phyloP scores from a whole-genome alignment of 2,329 filamentous ascomycete genomes.

The Venturia asperata region DNA sequence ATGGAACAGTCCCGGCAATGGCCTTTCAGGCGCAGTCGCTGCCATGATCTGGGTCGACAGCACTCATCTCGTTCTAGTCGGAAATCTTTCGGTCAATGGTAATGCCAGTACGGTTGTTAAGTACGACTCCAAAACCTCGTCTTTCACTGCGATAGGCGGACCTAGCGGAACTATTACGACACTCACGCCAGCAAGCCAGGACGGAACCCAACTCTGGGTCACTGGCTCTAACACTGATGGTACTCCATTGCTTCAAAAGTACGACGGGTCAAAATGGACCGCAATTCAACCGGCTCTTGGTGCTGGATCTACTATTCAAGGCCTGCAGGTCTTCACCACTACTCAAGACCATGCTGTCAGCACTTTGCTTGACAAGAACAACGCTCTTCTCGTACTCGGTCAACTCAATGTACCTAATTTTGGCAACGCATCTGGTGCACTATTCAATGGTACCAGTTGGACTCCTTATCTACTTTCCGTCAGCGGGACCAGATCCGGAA shows the following conservation, averaged over 20 bases:
- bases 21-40: conserved; percentile 62
- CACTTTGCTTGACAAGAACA: conserved; percentile 56
- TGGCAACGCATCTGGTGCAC: conserved; percentile 74
- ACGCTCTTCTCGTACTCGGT: conserved; percentile 78
- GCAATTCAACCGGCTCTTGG: conserved; percentile 58
- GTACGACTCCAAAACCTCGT: conserved; percentile 60
- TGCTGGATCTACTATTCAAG: conserved; percentile 60
- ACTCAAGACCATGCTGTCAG: conserved; percentile 59
- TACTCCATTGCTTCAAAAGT: conserved; percentile 73
- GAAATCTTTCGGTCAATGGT: conserved; percentile 62
- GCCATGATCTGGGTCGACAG: conserved; percentile 69
- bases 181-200: conserved; percentile 64
- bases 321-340: conserved; percentile 73
- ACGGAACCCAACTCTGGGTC: conserved; percentile 72
- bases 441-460: conserved; percentile 78
- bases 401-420: conserved; percentile 67
- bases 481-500: conserved; percentile 59
- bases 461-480: conserved; percentile 75
- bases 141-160: conserved; percentile 51
- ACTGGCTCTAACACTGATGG: conserved; percentile 63
- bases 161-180: conserved; percentile 77
- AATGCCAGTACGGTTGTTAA: conserved; percentile 61
- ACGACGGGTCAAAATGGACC: conserved; percentile 65
- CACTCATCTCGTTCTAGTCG: conserved; percentile 67
- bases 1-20: conserved; percentile 73